Percentiles rank a stretch among this genome's conserved stretches.
These are phyloP conservation scores for Gastrolobium bilobum DNA, from an alignment of 306 rosid genomes.

Conservation along the genomic window DNA sequence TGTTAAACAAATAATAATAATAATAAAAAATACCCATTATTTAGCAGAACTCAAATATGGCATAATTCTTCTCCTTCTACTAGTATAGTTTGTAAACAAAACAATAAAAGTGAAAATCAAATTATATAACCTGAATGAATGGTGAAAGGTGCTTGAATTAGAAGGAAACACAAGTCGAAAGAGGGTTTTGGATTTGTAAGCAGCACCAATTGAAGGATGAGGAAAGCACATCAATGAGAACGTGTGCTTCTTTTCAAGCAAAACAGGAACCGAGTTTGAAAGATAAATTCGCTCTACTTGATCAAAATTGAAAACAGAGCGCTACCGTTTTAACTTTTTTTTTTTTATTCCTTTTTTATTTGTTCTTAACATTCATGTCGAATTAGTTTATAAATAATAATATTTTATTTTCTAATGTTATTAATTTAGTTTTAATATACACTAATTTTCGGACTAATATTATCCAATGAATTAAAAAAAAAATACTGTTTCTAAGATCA, in stretches of 20 bases:
- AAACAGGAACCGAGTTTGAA: constrained; percentile 41
- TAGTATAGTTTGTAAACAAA: background rate
- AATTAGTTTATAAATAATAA: too few relatives aligned
- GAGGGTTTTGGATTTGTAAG: constrained; percentile 36
- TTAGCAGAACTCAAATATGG: background rate
- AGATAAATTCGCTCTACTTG: constrained; percentile 41
- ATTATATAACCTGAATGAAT: constrained; percentile 30
- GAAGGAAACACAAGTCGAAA: background rate
- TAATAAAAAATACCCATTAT: background rate
- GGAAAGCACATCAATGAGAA: constrained; percentile 37
- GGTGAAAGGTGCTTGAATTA: constrained; percentile 2
- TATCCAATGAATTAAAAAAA: too few relatives aligned
- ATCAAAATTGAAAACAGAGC: constrained; percentile 26
- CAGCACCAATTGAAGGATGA: constrained; percentile 27
- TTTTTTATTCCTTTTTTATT: too few relatives aligned
- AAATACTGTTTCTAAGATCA: too few relatives aligned
- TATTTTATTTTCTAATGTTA: too few relatives aligned
- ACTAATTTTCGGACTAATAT: too few relatives aligned
- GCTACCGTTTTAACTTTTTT: constrained; percentile 28
- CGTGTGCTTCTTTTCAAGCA: constrained; percentile 15
- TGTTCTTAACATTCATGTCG: too few relatives aligned
- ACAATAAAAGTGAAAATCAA: background rate
- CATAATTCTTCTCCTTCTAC: background rate
- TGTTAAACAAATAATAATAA: background rate
- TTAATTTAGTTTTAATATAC: too few relatives aligned